Base-by-base conservation (phyloP, 805 yeast species). In the Wickerhamomyces subpelliculosus region DNA sequence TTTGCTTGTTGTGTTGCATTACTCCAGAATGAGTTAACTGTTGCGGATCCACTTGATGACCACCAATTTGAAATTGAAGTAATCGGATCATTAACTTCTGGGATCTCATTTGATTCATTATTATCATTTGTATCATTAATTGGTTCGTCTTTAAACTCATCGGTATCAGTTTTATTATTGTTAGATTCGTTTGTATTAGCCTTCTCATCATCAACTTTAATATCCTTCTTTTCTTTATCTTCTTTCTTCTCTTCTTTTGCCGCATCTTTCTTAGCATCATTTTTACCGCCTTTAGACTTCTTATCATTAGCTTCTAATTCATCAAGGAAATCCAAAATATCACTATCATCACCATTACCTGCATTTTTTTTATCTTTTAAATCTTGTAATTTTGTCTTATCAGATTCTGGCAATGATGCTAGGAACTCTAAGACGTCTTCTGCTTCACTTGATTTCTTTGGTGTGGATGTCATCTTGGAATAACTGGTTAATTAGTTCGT, bases 371-470 rank as follows among this genome's bases (percentile, higher is more conserved):
- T 72, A 74, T 42, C 73, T 71, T 3, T 54, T 70, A 8, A 50
- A 53, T 17, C 45, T 54, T 16, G 49, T 41, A 11, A 46, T 47
- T 39, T 52, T 57, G 27, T 41, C 42, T 10, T 13, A 34, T 52
- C 51, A 25, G 47, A 52, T 21, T 80, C 87, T 4, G 94, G 93
- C 34, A 87, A 70, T 1, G 89, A 81, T 52, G 83, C 87, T 48
- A 84, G 68, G 54, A 85, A 85, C 45, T 84, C 90, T 38, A 84
- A 68, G 5, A 84, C 90, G 49, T 84, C 90, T 45, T 81, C 84
- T 19, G 80, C 78, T 41, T 79, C 81, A 16, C 68, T 65, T 5
- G 68, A 50, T 39, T 61, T 64, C 47, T 52, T 54, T 26, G 56
- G 55, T 4, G 51, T 47, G 2, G 44, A 29, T 4, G 50, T 33